Base-by-base conservation (phyloP, 2,329 filamentous ascomycete species). In the Penicillium decumbens region DNA sequence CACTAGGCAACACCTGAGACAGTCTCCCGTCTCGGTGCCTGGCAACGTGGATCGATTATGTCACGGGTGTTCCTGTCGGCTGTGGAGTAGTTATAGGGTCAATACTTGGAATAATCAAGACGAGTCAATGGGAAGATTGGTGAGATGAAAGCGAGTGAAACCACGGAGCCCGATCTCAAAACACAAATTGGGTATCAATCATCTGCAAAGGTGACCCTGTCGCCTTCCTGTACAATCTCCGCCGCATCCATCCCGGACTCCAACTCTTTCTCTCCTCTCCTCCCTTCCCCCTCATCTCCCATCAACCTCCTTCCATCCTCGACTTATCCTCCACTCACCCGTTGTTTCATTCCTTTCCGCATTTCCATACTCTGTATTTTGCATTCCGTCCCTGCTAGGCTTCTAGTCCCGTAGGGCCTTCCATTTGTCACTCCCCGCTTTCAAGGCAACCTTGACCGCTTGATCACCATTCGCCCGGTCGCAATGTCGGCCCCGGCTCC, bases 401-500 rank as follows among this genome's bases (percentile, higher is more conserved):
- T 28, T 6, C 27, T 6, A 13, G 20, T 42, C 41, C 35, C 45
- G 41, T 45, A 44, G 52, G 48, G 41, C 44, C 32, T 46, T 50
- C 42, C 47, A 37, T 43, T 43, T 47, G 47, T 54, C 53, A 52
- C 33, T 40, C 43, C 49, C 50, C 45, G 40, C 46, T 44, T 28
- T 38, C 30, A 15, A 37, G 18, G 18, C 33, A 37, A 23, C 15
- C 48, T 54, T 57, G 51, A 59, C 49, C 50, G 47, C 49, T 52
- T 35, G 42, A 49, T 32, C 43, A 42, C 40, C 45, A 29, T 27
- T 18, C 27, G 29, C 29, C 37, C 42, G 43, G 55, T 59, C 60
- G 61, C 60, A 55, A 75, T 75, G 73, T 73, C 73, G 58, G 68
- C 75, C 47, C 69, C 77, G 55, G 72, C 77, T 49, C 62, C 66